Evolutionary conservation across 2,329 filamentous ascomycete species (phyloP).

Genomic region (Neopestalotiopsis sp.): DNA sequence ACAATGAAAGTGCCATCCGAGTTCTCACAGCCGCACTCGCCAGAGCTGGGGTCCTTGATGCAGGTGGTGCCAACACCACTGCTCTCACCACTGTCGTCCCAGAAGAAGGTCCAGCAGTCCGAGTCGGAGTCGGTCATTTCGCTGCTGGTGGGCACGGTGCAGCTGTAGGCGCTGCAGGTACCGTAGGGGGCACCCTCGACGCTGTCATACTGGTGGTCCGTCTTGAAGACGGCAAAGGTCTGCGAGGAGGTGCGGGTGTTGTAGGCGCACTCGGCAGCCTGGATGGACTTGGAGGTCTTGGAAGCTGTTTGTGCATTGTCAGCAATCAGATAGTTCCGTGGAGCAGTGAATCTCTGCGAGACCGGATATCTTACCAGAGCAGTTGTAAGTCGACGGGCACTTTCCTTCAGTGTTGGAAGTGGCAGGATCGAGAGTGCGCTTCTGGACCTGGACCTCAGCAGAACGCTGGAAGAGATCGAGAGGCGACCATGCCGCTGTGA

Average conservation of each 20-base stretch:
- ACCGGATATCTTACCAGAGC: slow-evolving; percentile 28
- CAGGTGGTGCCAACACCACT: slow-evolving; percentile 40
- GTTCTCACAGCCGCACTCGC: slow-evolving; percentile 45
- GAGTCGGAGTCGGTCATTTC: slow-evolving; percentile 33
- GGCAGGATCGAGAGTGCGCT: slow-evolving; percentile 36
- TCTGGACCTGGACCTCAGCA: background rate
- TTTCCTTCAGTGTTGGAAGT: slow-evolving; percentile 41
- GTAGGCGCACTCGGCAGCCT: slow-evolving; percentile 43
- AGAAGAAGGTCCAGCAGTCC: slow-evolving; percentile 49
- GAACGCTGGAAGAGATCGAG: background rate
- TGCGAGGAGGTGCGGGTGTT: slow-evolving; percentile 40
- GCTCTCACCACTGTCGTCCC: slow-evolving; percentile 36
- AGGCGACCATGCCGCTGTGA: slow-evolving; percentile 11
- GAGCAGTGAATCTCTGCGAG: background rate
- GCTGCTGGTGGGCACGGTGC: slow-evolving; percentile 35
- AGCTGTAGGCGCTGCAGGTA: slow-evolving; percentile 49
- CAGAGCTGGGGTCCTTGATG: slow-evolving; percentile 42
- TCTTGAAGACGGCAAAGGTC: slow-evolving; percentile 43
- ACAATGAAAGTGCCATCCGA: slow-evolving; percentile 43
- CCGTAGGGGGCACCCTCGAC: slow-evolving; percentile 51
- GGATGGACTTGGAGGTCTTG: slow-evolving; percentile 40
- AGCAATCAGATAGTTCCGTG: background rate
- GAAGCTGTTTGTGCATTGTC: slow-evolving; percentile 26
- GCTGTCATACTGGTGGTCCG: slow-evolving; percentile 49
- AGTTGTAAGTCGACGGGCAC: slow-evolving; percentile 33